Evolutionary conservation across 2,329 filamentous ascomycete genomes (phyloP).

Genomic region (Basipetospora chlamydospora): DNA sequence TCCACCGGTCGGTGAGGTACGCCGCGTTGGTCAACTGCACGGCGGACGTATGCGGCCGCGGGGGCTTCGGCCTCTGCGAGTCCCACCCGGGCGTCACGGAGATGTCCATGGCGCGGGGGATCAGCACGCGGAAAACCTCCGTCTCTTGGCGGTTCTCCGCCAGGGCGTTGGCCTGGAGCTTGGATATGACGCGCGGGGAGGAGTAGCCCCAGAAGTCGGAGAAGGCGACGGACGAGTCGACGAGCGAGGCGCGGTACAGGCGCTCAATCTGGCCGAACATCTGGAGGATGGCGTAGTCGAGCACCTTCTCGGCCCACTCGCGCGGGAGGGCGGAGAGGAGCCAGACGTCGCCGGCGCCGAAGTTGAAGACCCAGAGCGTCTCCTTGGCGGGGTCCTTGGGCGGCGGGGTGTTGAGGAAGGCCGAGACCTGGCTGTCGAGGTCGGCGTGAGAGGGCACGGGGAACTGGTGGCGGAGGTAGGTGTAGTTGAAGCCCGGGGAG

Average conservation of each 20-base stretch:
- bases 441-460: slow-evolving; percentile 25
- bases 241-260: slow-evolving; percentile 28
- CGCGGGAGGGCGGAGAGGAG: slow-evolving; percentile 31
- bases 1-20: slow-evolving; percentile 35
- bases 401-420: slow-evolving; percentile 27
- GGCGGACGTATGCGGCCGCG: slow-evolving; percentile 28
- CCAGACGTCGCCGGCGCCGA: slow-evolving; percentile 43
- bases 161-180: slow-evolving; percentile 14
- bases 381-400: slow-evolving; percentile 22
- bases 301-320: slow-evolving; percentile 18
- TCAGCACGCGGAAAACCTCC: slow-evolving; percentile 33
- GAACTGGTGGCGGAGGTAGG: slow-evolving; percentile 26
- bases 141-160: slow-evolving; percentile 13
- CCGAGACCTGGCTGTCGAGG: slow-evolving; percentile 26
- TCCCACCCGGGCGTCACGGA: slow-evolving; percentile 39
- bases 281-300: slow-evolving; percentile 22
- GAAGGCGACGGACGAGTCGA: slow-evolving; percentile 27
- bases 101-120: slow-evolving; percentile 38
- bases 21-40: slow-evolving; percentile 41
- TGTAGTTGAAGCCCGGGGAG: slow-evolving; percentile 26
- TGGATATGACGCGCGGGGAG: slow-evolving; percentile 13
- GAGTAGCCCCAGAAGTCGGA: slow-evolving; percentile 25
- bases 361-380: slow-evolving; percentile 36
- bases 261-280: slow-evolving; percentile 31
- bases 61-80: slow-evolving; percentile 23